Evolutionary conservation across 2,329 filamentous ascomycete species (phyloP), one percentile per base, ranked within the genome.

Genomic region (Geosmithia flava): DNA sequence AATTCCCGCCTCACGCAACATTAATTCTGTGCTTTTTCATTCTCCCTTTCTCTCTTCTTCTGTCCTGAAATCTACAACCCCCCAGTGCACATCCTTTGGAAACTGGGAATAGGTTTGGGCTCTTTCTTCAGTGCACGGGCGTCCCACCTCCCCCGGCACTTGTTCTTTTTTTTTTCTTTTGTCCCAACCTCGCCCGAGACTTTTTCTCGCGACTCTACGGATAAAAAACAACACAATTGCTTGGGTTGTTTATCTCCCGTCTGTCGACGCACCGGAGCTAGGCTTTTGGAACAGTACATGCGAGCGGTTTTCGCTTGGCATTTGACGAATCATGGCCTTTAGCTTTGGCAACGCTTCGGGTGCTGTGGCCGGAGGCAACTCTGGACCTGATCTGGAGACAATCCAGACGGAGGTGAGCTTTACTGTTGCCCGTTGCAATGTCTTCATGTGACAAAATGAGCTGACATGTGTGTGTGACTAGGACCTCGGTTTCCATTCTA

Each of bases 401-500:
- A 85, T 95, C 55, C 79, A 83, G 62, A 91, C 89, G 54, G 87
- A 95, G 74, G 86, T 88, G n/a, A 37, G 44, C 41, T 48, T 27
- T 47, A 53, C n/a, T n/a, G n/a, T n/a, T n/a, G n/a, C 20, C 8
- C 40, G 13, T 40, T 40, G 4, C 20, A 23, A 20, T 8, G 15
- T 44, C 15, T 23, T 44, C 13, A 23, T 19, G 20, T 20, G 20
- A 20, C 43, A 51, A 20, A 27, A 27, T 20, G 19, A 33, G 7
- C 49, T 50, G 20, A 47, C 47, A 30, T 30, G 7, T 15, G 7
- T 7, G 10, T 37, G 8, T 27, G 15, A 20, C 23, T 27, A 76
- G 86, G 76, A 77, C 55, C 71, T 98, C 45, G 88, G 87, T 5
- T 97, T 98, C 66, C 77, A 85, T 54, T 79, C 85, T 47, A 68